These are phyloP conservation scores for Corymbia calophylla DNA, from an alignment of 441 rosid genomes.

Conservation along the genomic window DNA sequence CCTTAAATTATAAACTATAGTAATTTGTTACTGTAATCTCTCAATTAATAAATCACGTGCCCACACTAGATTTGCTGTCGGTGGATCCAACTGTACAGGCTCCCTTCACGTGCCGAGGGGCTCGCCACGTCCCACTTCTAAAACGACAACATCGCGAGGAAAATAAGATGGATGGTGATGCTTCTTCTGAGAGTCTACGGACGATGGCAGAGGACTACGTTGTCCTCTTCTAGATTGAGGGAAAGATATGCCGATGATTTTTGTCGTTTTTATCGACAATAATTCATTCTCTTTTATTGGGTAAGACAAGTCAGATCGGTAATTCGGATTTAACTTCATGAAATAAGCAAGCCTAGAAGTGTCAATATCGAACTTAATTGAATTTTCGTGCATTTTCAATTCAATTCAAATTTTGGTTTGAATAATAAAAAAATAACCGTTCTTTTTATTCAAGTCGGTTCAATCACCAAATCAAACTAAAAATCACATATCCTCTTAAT, in stretches of 20 bases:
- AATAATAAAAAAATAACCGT: too few species aligned
- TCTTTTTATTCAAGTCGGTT: too few species aligned
- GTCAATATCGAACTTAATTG: too few species aligned
- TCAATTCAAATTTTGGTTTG: too few species aligned
- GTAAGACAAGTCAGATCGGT: accelerated
- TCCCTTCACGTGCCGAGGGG: neutral
- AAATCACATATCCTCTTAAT: too few species aligned
- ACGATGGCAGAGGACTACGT: neutral
- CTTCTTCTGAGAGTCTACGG: neutral
- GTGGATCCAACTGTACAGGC: neutral
- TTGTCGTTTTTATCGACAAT: neutral
- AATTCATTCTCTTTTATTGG: neutral
- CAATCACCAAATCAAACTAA: too few species aligned
- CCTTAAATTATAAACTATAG: neutral
- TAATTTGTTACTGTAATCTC: neutral
- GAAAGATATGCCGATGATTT: neutral
- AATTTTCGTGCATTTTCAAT: too few species aligned
- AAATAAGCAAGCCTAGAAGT: neutral
- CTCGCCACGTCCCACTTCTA: neutral
- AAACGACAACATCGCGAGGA: neutral
- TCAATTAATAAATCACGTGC: neutral
- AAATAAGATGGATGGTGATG: neutral
- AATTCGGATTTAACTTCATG: accelerated
- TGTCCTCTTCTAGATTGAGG: neutral
- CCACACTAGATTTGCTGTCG: neutral